Evolutionary conservation across 371 early-diverging fungal genomes (phyloP), one percentile per base, ranked within the genome.

Genomic region (Mortierella sp.): DNA sequence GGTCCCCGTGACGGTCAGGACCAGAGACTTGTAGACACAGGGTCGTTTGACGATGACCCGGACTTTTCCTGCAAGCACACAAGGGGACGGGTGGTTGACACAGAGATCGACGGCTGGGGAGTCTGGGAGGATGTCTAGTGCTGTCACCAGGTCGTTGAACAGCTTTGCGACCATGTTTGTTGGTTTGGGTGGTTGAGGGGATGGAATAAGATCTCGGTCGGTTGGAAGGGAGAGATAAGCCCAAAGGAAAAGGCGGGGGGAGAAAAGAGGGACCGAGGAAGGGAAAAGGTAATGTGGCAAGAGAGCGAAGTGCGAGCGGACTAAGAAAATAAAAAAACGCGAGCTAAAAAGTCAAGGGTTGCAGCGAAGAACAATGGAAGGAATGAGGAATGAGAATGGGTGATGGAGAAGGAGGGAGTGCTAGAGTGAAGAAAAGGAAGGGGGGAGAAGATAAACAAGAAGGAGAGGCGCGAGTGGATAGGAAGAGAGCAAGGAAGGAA

Each of bases 1-100:
- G 34, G 69, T 44, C 21, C 85, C 85, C 0, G 71, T 85, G 71
- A 72, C 71, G 28, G 81, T 76, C 57, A 85, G 71, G 21, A 75
- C 73, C 0, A 85, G 72, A 21, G 85, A 85, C 64, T 81, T 81
- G 74, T 78, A 85, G 53, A 53, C 67, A 46, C 78, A 81, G 28
- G 85, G 81, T 8, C 81, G 78, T 31, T 81, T 85, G 34, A 74
- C 76, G 9, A 85, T 81, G 71, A 85, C 76, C 6, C 85, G 81
- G 26, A 85, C 74, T 46, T 85, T 85, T 1, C 85, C 85, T 2
- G 69, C 40, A 74, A 85, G 75, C 21, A 57, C 71, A 10, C 77
- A 76, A 9, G 79, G 75, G 19, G 78, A 76, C 0, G 86, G 79
- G 53, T 78, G 86, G 13, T 78, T 46, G 34, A 79, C 69, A 5